Conservation (phyloP, 2,329 filamentous ascomycete genomes). For the Alternaria viburni region DNA sequence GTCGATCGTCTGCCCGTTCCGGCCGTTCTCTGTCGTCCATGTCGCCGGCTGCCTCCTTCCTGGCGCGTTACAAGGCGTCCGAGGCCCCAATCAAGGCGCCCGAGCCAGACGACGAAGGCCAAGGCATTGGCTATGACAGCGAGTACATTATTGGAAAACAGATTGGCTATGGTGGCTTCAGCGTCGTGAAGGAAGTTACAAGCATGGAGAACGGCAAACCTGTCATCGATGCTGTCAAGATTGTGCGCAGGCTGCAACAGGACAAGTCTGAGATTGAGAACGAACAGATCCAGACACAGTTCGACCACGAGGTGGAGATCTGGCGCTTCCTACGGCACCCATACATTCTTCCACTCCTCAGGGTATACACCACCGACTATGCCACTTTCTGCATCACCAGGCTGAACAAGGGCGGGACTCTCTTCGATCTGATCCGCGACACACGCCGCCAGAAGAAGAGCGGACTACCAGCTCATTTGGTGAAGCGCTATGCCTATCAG, state of each 20-base stretch:
- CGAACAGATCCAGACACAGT: slow-evolving; percentile 69
- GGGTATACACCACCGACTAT: slow-evolving; percentile 70
- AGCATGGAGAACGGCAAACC: slow-evolving; percentile 63
- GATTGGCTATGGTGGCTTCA: slow-evolving; percentile 71
- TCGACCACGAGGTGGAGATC: slow-evolving; percentile 72
- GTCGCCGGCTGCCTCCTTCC: slow-evolving; percentile 64
- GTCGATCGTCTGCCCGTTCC: slow-evolving; percentile 56
- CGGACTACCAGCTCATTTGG: slow-evolving; percentile 59
- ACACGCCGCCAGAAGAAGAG: slow-evolving; percentile 52
- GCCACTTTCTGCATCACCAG: slow-evolving; percentile 74
- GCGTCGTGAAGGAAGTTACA: slow-evolving; percentile 69
- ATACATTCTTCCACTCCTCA: slow-evolving; percentile 66
- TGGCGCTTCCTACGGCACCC: slow-evolving; percentile 70
- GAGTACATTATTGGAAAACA: slow-evolving; percentile 72
- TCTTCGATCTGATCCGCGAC: slow-evolving; percentile 67
- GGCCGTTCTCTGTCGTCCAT: slow-evolving; percentile 56
- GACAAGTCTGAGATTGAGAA: slow-evolving; percentile 66
- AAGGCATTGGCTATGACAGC: slow-evolving; percentile 65
- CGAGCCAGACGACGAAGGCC: slow-evolving; percentile 70
- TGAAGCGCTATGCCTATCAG: slow-evolving; percentile 67
- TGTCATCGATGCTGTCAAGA: slow-evolving; percentile 69
- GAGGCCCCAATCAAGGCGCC: slow-evolving; percentile 48
- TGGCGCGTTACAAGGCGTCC: slow-evolving; percentile 58
- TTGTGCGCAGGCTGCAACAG: slow-evolving; percentile 66
- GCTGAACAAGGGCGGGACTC: slow-evolving; percentile 67